These are phyloP conservation scores for Neonectria punicea DNA, from an alignment of 2,329 filamentous ascomycete species.

Conservation along the genomic window DNA sequence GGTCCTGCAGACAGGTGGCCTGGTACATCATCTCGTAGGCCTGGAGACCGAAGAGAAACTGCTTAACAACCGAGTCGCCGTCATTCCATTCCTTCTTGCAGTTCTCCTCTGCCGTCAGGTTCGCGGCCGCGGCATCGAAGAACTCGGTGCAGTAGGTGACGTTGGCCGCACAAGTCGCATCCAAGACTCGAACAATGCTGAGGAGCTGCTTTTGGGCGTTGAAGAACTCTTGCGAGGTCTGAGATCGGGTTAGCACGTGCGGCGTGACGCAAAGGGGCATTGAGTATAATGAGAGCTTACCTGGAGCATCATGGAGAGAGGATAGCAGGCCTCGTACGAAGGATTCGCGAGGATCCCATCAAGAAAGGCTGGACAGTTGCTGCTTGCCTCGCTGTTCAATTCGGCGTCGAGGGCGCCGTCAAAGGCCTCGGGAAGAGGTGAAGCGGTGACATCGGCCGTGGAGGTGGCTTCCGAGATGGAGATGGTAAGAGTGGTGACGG, in stretches of 20 bases:
- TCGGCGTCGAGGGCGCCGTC: constrained; percentile 72
- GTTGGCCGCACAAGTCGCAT: constrained; percentile 79
- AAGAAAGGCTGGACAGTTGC: constrained; percentile 74
- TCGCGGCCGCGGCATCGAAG: constrained; percentile 71
- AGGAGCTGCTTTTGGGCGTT: constrained; percentile 76
- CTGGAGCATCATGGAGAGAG: constrained; percentile 85
- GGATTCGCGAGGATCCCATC: constrained; percentile 71
- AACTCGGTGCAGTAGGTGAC: constrained; percentile 71
- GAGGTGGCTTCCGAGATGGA: constrained; percentile 30
- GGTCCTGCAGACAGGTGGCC: constrained; percentile 81
- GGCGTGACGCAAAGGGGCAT: background rate
- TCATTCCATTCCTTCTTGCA: constrained; percentile 77
- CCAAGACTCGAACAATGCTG: constrained; percentile 79
- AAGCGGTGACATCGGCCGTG: constrained; percentile 43
- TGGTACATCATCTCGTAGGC: constrained; percentile 83
- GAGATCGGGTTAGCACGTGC: constrained; percentile 17
- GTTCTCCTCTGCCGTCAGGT: constrained; percentile 69
- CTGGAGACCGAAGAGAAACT: constrained; percentile 79
- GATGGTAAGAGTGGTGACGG: constrained; percentile 38
- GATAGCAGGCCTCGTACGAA: constrained; percentile 79
- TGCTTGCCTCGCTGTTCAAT: constrained; percentile 63
- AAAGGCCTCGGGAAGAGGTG: constrained; percentile 69
- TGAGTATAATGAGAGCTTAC: constrained; percentile 56
- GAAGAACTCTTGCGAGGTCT: constrained; percentile 90
- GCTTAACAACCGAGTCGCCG: constrained; percentile 75